phyloP scores from a whole-genome alignment of 1,284 basidiomycete species.

The Boletus holoroseus region DNA sequence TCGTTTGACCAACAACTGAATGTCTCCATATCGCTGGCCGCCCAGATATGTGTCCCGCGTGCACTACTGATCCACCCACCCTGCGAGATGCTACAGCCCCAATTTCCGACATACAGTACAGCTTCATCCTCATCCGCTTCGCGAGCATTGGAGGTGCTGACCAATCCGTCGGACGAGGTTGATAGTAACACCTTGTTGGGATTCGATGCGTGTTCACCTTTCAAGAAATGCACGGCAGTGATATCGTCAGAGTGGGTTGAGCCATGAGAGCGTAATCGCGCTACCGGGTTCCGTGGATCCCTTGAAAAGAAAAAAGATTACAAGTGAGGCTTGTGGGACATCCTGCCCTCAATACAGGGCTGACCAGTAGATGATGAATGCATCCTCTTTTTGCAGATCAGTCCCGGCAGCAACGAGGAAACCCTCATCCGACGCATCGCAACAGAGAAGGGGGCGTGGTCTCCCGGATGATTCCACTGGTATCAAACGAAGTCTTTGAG shows the following conservation, averaged over 20 bases:
- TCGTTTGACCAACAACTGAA: conserved; percentile 71
- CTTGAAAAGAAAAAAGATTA: conserved; percentile 33
- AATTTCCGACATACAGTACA: conserved; percentile 60
- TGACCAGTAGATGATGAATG: conserved; percentile 68
- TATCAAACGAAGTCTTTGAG: conserved; percentile 37
- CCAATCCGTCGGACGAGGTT: conserved; percentile 66
- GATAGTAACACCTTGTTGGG: conserved; percentile 51
- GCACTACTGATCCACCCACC: conserved; percentile 55
- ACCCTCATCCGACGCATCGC: conserved; percentile 64
- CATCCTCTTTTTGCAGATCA: conserved; percentile 63
- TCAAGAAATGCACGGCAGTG: conserved; percentile 56
- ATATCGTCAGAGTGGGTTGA: conserved; percentile 78
- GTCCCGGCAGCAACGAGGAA: conserved; percentile 65
- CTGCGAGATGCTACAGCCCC: conserved; percentile 70
- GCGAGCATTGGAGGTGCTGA: conserved; percentile 59
- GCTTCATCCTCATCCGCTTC: conserved; percentile 76
- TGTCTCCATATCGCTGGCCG: conserved; percentile 79
- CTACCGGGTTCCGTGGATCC: conserved; percentile 51
- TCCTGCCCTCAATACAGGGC: conserved; percentile 11
- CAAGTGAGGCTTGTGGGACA: conserved; percentile 1
- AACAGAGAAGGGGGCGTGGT: conserved; percentile 50
- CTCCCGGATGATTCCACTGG: conserved; percentile 47
- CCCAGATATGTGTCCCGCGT: conserved; percentile 50
- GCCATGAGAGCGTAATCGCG: conserved; percentile 47
- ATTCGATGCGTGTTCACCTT: conserved; percentile 20